Evolutionary conservation across 352 stramenopile genomes (phyloP).

Genomic region (Pythium dissotocum): DNA sequence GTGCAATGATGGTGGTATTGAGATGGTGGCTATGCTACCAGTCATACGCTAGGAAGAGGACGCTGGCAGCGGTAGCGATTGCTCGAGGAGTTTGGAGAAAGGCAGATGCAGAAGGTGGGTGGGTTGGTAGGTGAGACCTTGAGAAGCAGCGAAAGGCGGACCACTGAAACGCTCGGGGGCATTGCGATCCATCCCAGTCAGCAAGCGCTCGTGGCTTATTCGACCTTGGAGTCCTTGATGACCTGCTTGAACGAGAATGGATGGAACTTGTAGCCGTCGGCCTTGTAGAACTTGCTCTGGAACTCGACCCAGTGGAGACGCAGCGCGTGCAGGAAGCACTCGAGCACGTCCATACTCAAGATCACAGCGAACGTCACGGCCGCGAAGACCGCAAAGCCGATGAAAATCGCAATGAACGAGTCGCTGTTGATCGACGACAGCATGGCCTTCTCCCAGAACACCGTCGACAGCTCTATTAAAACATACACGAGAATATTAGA

Average conservation of each 20-base stretch:
- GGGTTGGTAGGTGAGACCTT: background rate
- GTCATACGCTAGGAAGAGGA: background rate
- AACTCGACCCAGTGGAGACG: constrained; percentile 99
- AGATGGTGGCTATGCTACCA: background rate
- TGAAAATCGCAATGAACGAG: constrained; percentile 96
- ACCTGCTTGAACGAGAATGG: constrained; percentile 94
- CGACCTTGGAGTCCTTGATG: constrained; percentile 65
- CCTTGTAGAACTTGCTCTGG: constrained; percentile 99
- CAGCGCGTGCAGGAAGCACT: constrained; percentile 99
- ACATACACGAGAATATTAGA: constrained; percentile 1
- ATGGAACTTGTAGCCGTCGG: constrained; percentile 96
- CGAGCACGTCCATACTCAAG: constrained; percentile 99
- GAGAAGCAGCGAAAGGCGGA: background rate
- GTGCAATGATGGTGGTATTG: background rate
- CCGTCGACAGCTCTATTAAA: constrained; percentile 66
- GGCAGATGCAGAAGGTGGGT: constrained; percentile 6
- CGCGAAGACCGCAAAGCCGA: constrained; percentile 92
- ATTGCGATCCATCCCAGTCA: constrained; percentile 12
- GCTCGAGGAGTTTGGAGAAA: background rate
- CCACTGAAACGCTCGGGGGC: background rate
- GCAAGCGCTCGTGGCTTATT: constrained; percentile 23
- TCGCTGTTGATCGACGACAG: constrained; percentile 96
- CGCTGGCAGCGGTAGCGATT: background rate
- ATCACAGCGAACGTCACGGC: constrained; percentile 97
- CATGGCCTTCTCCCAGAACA: constrained; percentile 99